Evolutionary conservation across 2,329 filamentous ascomycete genomes (phyloP).

Genomic region (Fusarium algeriense): DNA sequence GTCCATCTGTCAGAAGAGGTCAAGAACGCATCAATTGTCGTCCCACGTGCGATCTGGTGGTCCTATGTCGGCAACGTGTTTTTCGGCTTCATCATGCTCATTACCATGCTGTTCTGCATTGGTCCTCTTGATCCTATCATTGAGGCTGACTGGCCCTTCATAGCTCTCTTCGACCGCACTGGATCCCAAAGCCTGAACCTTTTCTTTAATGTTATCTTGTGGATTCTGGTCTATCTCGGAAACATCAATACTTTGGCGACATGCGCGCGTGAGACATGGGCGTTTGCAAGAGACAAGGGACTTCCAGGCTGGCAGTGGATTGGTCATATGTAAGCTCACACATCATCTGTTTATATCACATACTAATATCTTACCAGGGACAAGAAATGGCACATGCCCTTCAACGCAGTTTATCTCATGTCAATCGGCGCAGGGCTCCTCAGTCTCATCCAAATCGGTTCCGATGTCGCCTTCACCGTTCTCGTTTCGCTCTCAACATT

Average conservation of each 20-base stretch:
- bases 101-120: conserved; percentile 35
- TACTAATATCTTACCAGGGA: too few relatives aligned
- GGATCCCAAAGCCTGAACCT: conserved; percentile 15
- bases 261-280: conserved; percentile 32
- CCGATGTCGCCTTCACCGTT: conserved; percentile 23
- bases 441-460: conserved; percentile 24
- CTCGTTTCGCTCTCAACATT: conserved; percentile 22
- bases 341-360: too few relatives aligned
- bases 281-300: conserved; percentile 17
- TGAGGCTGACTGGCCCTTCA: conserved; percentile 26
- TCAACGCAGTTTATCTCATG: conserved; percentile 30
- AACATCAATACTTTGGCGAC: conserved; percentile 30
- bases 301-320: conserved; percentile 30
- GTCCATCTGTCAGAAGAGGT: conserved; percentile 24
- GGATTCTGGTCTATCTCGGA: conserved; percentile 27
- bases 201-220: conserved; percentile 26
- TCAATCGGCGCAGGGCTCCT: conserved; percentile 27
- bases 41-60: conserved; percentile 24
- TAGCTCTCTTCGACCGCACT: conserved; percentile 17
- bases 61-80: conserved; percentile 20
- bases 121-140: conserved; percentile 15
- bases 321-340: conserved; percentile 24
- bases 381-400: conserved; percentile 34
- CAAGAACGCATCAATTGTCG: conserved; percentile 21
- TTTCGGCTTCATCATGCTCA: conserved; percentile 30